Conservation (phyloP, 495 filamentous ascomycete species). For the Platismatia glauca region DNA sequence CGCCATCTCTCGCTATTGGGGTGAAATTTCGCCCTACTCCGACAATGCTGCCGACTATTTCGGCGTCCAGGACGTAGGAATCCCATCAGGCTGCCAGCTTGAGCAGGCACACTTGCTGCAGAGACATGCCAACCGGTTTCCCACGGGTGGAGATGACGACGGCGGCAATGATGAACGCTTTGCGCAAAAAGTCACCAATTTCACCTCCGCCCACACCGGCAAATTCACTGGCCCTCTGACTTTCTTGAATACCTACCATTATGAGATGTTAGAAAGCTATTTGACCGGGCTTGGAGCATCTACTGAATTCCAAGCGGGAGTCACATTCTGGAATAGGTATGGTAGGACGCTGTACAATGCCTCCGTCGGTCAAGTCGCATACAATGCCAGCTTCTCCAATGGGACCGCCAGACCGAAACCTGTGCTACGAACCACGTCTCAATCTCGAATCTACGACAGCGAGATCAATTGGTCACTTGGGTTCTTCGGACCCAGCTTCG, state of each 20-base stretch:
- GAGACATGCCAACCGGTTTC: slow-evolving; percentile 46
- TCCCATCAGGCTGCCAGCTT: slow-evolving; percentile 44
- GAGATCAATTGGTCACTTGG: slow-evolving; percentile 36
- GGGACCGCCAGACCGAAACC: slow-evolving; percentile 38
- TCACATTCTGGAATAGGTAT: slow-evolving; percentile 45
- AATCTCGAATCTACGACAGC: slow-evolving; percentile 43
- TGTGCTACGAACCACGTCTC: slow-evolving; percentile 41
- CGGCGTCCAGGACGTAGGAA: slow-evolving; percentile 36
- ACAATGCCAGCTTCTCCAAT: slow-evolving; percentile 38
- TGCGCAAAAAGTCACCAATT: slow-evolving; percentile 38
- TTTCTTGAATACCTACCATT: slow-evolving; percentile 45
- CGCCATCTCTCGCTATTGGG: slow-evolving; percentile 31
- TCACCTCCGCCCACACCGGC: slow-evolving; percentile 30
- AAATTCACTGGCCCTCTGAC: slow-evolving; percentile 37
- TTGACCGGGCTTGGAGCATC: slow-evolving; percentile 42
- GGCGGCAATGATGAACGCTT: slow-evolving; percentile 39
- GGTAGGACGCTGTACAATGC: slow-evolving; percentile 43
- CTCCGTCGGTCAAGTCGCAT: slow-evolving; percentile 31
- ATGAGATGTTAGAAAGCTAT: slow-evolving; percentile 35
- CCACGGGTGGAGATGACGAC: slow-evolving; percentile 33
- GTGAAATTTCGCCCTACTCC: slow-evolving; percentile 39
- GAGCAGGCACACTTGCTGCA: slow-evolving; percentile 45
- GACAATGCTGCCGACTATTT: slow-evolving; percentile 36
- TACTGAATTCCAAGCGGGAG: slow-evolving; percentile 43
- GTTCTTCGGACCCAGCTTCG: slow-evolving; percentile 34